Evolutionary conservation across 2,329 filamentous ascomycete species (phyloP).

Genomic region (Colletotrichum lini): DNA sequence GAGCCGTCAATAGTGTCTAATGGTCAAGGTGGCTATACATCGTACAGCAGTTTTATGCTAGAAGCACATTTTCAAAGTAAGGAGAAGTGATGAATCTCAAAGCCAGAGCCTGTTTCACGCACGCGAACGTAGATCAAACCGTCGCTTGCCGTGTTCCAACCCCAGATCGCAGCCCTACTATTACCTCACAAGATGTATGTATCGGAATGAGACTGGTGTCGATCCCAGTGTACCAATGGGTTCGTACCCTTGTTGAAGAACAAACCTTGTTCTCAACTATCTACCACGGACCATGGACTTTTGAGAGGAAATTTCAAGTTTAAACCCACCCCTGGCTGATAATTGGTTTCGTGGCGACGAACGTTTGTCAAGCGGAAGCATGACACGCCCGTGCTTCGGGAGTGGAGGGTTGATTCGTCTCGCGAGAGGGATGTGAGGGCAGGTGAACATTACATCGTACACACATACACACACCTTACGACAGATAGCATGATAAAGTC

Average conservation of each 20-base stretch:
- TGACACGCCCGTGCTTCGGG: constrained; percentile 19
- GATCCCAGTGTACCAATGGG: not conserved
- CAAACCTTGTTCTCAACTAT: not conserved
- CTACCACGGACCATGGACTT: not conserved
- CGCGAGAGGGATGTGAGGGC: constrained; percentile 23
- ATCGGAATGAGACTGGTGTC: not conserved
- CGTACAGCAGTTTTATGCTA: constrained; percentile 1
- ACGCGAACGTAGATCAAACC: constrained; percentile 33
- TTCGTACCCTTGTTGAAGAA: not conserved
- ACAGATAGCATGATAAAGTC: too few relatives aligned
- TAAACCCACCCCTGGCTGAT: constrained; percentile 8
- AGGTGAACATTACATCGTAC: too few relatives aligned
- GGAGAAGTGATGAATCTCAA: not conserved
- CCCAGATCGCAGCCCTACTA: constrained; percentile 1
- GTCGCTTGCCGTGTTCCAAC: not conserved
- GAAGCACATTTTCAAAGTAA: not conserved
- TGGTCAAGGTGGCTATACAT: not conserved
- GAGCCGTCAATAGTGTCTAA: not conserved
- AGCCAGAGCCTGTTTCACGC: not conserved
- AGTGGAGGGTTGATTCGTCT: not conserved
- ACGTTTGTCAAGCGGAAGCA: constrained; percentile 36
- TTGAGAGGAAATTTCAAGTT: not conserved
- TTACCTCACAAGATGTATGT: constrained; percentile 3
- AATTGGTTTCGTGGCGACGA: constrained; percentile 25
- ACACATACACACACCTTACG: not conserved